A percentile compares a stretch with the other conserved stretches of the same genome.
Evolutionary conservation across 1,139 yeast species (phyloP).

Genomic region (Taphrina sp.): DNA sequence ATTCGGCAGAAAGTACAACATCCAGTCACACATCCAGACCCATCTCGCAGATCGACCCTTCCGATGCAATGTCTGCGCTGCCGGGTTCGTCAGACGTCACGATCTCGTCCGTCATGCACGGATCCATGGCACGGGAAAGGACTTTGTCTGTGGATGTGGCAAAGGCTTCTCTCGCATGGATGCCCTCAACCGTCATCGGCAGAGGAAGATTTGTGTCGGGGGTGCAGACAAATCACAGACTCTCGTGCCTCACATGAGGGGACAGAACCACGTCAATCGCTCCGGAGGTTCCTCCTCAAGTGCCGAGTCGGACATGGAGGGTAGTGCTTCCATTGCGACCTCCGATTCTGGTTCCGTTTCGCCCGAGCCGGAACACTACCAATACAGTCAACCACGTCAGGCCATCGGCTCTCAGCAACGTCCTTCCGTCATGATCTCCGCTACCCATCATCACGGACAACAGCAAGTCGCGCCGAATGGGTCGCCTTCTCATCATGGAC

Average conservation of each 20-base stretch:
- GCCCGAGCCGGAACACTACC: conserved; percentile 1
- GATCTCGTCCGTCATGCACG: conserved; percentile 88
- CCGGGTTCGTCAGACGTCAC: conserved; percentile 82
- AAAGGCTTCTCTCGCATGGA: conserved; percentile 87
- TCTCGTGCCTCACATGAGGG: no score
- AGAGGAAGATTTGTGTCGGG: conserved; percentile 74
- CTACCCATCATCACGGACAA: no score
- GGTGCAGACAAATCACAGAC: conserved; percentile 1
- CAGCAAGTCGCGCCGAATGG: no score
- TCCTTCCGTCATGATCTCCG: no score
- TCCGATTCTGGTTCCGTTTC: conserved; percentile 9
- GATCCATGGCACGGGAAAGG: conserved; percentile 71
- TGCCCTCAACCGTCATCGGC: conserved; percentile 78
- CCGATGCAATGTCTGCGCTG: conserved; percentile 56
- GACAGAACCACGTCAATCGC: no score
- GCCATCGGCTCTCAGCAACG: no score
- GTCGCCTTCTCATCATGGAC: no score
- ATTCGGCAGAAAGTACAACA: conserved; percentile 86
- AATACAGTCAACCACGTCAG: no score
- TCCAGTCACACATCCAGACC: conserved; percentile 95
- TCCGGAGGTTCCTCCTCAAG: not conserved
- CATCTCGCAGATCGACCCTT: conserved; percentile 93
- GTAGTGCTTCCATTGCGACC: no score
- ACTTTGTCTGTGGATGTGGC: conserved; percentile 82
- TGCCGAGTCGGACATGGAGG: conserved; percentile 4